phyloP scores from a whole-genome alignment of 1,139 yeast species.

The Sugiyamaella neomexicana region DNA sequence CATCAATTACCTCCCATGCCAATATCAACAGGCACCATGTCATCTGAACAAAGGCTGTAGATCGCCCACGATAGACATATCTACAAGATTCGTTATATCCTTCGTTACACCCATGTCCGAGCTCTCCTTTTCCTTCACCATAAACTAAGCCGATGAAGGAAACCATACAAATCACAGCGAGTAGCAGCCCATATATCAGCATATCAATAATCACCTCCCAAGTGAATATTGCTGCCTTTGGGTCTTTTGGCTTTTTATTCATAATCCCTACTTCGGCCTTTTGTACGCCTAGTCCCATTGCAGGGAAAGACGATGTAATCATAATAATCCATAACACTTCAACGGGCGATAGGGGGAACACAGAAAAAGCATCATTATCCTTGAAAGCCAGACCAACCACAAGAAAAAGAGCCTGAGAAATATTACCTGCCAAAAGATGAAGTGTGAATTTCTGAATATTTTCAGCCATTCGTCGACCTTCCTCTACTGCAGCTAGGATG shows the following conservation, averaged over 20 bases:
- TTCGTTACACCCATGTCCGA: slow-evolving; percentile 67
- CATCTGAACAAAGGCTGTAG: slow-evolving; percentile 80
- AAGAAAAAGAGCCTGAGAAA: slow-evolving; percentile 71
- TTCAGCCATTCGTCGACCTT: slow-evolving; percentile 78
- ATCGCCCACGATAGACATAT: slow-evolving; percentile 74
- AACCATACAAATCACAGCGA: slow-evolving; percentile 72
- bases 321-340: slow-evolving; percentile 81
- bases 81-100: slow-evolving; percentile 51
- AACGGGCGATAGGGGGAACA: slow-evolving; percentile 76
- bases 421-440: slow-evolving; percentile 74
- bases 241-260: slow-evolving; percentile 61
- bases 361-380: slow-evolving; percentile 59
- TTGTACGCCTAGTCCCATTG: slow-evolving; percentile 83
- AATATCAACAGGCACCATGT: slow-evolving; percentile 87
- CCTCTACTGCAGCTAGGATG: slow-evolving; percentile 74
- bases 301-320: slow-evolving; percentile 78
- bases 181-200: slow-evolving; percentile 69
- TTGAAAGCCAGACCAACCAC: slow-evolving; percentile 72
- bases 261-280: slow-evolving; percentile 65
- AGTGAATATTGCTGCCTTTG: slow-evolving; percentile 62
- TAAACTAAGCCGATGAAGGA: slow-evolving; percentile 67
- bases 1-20: slow-evolving; percentile 90
- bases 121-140: slow-evolving; percentile 51
- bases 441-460: slow-evolving; percentile 82
- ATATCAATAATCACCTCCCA: slow-evolving; percentile 72